A percentile compares a stretch with the other conserved stretches of the same genome.
These are phyloP conservation scores for Biscutella laevigata DNA, from an alignment of 441 rosid species.

Conservation along the genomic window DNA sequence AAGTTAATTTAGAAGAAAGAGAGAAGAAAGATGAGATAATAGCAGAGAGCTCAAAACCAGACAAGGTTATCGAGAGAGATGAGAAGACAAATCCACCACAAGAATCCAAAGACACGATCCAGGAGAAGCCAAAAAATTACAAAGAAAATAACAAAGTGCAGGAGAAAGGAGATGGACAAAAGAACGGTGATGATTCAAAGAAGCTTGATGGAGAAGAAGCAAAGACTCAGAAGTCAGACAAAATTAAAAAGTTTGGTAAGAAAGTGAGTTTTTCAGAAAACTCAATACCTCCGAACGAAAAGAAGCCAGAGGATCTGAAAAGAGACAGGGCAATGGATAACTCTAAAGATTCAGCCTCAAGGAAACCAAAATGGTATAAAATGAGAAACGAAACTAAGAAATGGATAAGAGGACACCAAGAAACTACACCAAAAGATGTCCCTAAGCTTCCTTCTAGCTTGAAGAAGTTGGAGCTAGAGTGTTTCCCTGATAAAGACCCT, in stretches of 20 bases:
- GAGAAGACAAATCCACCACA: conserved; percentile 2
- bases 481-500: conserved; percentile 25
- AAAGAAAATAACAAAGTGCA: not conserved
- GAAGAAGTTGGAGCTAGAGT: conserved; percentile 37
- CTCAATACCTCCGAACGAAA: not conserved
- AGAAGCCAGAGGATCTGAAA: conserved; percentile 5
- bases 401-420: not conserved
- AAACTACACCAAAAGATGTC: not conserved
- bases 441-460: conserved; percentile 15
- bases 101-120: conserved; percentile 11
- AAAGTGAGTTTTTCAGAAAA: conserved; percentile 4
- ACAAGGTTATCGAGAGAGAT: not conserved
- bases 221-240: conserved; percentile 11
- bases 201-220: conserved; percentile 8
- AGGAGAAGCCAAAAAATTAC: not conserved
- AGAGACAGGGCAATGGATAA: not conserved
- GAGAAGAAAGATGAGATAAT: not conserved
- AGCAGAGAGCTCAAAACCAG: not conserved
- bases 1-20: not conserved
- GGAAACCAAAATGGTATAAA: not conserved
- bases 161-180: not conserved
- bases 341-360: not conserved
- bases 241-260: not conserved
- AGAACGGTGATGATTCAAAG: not conserved
- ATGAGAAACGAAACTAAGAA: not conserved